Evolutionary conservation across 1,284 basidiomycete species (phyloP), one percentile per base, ranked within the genome.

Genomic region (Rugiboletus extremiorientalis): DNA sequence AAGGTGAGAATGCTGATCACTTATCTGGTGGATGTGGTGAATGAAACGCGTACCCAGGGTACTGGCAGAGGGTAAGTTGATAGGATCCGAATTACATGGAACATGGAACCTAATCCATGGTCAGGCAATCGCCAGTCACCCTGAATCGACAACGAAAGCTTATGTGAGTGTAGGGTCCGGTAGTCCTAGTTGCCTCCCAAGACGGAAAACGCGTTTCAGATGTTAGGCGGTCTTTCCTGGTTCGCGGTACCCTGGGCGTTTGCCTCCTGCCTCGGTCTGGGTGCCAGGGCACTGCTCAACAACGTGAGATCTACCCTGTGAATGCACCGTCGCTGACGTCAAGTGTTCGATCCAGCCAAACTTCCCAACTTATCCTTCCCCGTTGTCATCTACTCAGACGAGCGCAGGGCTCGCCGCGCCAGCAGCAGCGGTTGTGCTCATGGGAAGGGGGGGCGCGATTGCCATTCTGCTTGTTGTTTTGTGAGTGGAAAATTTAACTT

Each of bases 191-290:
- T 22, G 11, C 25, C 16, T n/a, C 34, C 25, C 8, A 12, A 63
- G 15, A 16, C 37, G 6, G 3, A 0, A 22, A 51, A 44, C 20
- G 15, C n/a, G 27, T 40, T 40, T 37, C 50, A 80, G 78, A 81
- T 86, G 74, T 74, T 86, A 16, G 85, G 84, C 15, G 84, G 83
- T 8, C 64, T 83, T 27, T 83, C 83, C 1, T 86, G 85, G 84
- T 85, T 85, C 55, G 80, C 82, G 6, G 80, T 86, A 6, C 84
- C 84, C 7, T 83, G 81, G 70, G 76, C 79, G 0, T 84, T 84
- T 61, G 83, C 80, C 4, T 83, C 83, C 28, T 81, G 80, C 52
- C 72, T 85, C 52, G 84, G 84, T 10, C 72, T 85, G 10, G 77
- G 79, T 22, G 82, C 82, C 0, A 72, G 82, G n/a, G 83, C 78